Conservation (phyloP, 2,329 filamentous ascomycete genomes). For the Stenocarpella maydis region DNA sequence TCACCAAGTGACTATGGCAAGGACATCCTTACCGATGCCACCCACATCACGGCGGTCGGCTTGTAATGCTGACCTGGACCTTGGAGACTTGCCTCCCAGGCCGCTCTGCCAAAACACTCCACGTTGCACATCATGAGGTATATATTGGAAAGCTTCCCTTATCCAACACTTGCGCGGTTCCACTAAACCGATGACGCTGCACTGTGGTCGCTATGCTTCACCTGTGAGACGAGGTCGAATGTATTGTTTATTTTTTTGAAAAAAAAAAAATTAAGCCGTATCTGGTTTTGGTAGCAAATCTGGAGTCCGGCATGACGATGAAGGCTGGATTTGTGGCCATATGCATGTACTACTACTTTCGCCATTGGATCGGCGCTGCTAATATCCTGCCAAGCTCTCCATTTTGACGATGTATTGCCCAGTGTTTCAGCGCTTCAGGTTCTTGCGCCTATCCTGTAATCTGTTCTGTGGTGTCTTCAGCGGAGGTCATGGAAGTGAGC, state of each 20-base stretch:
- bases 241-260: not conserved
- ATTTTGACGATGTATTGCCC: not conserved
- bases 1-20: not conserved
- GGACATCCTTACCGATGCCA: slow-evolving; percentile 52
- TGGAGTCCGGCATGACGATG: not conserved
- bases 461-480: not conserved
- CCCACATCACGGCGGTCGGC: slow-evolving; percentile 32
- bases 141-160: not conserved
- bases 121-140: not conserved
- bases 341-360: not conserved
- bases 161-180: not conserved
- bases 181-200: slow-evolving; percentile 1
- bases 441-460: not conserved
- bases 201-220: not conserved
- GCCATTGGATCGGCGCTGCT: not conserved
- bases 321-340: not conserved
- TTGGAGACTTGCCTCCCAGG: not conserved
- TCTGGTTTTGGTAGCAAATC: not conserved
- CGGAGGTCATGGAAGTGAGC: not conserved
- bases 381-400: not conserved
- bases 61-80: not conserved
- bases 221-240: not conserved
- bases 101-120: no score
- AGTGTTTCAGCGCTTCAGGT: not conserved
- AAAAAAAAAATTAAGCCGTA: not conserved